Percentiles rank a stretch among this genome's conserved stretches.
These are phyloP conservation scores for Talaromyces atroroseus DNA, from an alignment of 2,329 filamentous ascomycete species.

Conservation along the genomic window DNA sequence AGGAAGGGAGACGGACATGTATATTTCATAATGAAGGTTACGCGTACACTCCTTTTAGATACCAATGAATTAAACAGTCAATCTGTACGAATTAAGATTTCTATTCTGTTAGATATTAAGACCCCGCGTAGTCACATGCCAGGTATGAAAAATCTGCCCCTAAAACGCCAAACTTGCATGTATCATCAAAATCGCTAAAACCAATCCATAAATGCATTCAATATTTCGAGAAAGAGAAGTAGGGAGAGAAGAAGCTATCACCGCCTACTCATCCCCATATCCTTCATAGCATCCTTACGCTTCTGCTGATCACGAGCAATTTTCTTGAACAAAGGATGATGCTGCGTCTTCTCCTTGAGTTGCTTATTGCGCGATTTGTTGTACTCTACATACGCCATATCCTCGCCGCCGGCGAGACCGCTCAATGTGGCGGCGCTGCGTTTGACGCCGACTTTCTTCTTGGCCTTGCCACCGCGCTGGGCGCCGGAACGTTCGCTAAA, in stretches of 20 bases:
- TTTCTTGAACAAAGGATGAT: constrained; percentile 62
- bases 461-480: constrained; percentile 31
- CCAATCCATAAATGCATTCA: background rate
- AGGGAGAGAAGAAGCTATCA: background rate
- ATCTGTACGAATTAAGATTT: background rate
- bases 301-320: constrained; percentile 58
- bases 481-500: constrained; percentile 54
- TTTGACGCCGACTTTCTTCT: constrained; percentile 56
- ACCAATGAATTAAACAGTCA: background rate
- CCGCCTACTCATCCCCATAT: constrained; percentile 12
- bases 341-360: constrained; percentile 57
- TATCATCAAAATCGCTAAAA: background rate
- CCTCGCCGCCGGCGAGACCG: constrained; percentile 83
- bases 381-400: constrained; percentile 94
- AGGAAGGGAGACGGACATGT: background rate
- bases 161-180: background rate
- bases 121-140: no score
- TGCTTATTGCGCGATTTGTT: constrained; percentile 67
- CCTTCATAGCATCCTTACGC: constrained; percentile 44
- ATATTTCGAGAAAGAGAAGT: background rate
- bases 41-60: background rate
- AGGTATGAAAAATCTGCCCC: background rate
- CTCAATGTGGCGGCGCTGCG: constrained; percentile 80
- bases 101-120: background rate
- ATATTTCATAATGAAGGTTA: no score